Percentiles rank a stretch among this genome's conserved stretches.
Conservation (phyloP, 2,329 filamentous ascomycete species). For the Arthroderma sp. region DNA sequence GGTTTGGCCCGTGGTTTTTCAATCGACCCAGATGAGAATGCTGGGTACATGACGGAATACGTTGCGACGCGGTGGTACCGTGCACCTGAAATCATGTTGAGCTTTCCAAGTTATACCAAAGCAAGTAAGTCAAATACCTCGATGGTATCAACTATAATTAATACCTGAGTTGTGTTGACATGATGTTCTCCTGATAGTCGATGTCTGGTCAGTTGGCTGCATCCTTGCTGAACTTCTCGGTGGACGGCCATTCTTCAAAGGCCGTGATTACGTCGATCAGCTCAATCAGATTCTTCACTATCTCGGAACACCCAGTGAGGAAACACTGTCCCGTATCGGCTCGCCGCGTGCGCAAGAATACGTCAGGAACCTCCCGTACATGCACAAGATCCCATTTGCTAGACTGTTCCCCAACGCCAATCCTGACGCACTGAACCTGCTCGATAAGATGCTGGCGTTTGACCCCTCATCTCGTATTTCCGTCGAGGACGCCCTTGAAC, state of each 20-base stretch:
- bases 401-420: constrained; percentile 87
- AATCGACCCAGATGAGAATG: constrained; percentile 93
- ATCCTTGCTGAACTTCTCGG: constrained; percentile 93
- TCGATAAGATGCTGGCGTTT: constrained; percentile 95
- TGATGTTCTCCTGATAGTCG: constrained; percentile 46
- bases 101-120: constrained; percentile 99
- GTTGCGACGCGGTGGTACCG: constrained; percentile 98
- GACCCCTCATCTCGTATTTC: constrained; percentile 87
- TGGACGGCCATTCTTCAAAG: constrained; percentile 97
- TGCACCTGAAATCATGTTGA: constrained; percentile 97
- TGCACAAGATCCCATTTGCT: constrained; percentile 86
- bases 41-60: constrained; percentile 99
- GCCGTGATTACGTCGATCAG: constrained; percentile 97
- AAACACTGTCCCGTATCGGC: constrained; percentile 84
- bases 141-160: neutral
- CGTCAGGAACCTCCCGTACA: constrained; percentile 86
- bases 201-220: constrained; percentile 98
- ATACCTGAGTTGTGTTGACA: neutral
- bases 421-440: constrained; percentile 83
- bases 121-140: constrained; percentile 59
- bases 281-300: constrained; percentile 98
- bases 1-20: constrained; percentile 93
- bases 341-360: constrained; percentile 95
- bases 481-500: constrained; percentile 89
- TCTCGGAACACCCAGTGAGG: constrained; percentile 89